phyloP scores from a whole-genome alignment of 2,329 filamentous ascomycete species.

The Diaporthe nobilis region DNA sequence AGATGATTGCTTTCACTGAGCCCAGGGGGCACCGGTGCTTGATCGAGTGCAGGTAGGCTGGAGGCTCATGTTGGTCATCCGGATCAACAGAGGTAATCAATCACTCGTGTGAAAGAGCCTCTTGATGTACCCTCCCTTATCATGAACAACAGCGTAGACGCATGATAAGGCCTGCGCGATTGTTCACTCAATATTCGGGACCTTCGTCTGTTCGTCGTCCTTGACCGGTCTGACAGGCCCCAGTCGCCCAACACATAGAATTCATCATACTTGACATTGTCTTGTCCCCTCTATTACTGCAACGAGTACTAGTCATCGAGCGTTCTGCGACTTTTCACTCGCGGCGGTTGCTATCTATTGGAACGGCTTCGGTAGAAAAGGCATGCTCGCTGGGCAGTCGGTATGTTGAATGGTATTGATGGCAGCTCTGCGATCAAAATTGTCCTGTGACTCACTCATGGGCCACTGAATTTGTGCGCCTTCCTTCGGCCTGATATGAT shows the following conservation, averaged over 20 bases:
- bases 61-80: neutral
- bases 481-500: neutral
- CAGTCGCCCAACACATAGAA: neutral
- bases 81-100: neutral
- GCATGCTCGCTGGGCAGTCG: neutral
- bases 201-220: neutral
- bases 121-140: neutral
- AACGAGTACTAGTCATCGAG: neutral
- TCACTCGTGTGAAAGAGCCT: neutral
- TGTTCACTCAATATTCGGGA: neutral
- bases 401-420: neutral
- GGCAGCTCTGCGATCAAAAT: neutral
- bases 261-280: neutral
- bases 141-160: neutral
- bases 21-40: slow-evolving; percentile 36
- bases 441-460: neutral
- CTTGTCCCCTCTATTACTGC: neutral
- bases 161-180: neutral
- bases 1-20: slow-evolving; percentile 36
- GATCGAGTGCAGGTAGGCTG: slow-evolving; percentile 23
- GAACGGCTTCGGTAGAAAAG: neutral
- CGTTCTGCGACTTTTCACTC: neutral
- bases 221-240: neutral
- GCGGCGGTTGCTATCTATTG: neutral
- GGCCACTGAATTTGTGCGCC: neutral